These are phyloP conservation scores for Silene latifolia DNA, from an alignment of 148 eudicot species.

Conservation along the genomic window DNA sequence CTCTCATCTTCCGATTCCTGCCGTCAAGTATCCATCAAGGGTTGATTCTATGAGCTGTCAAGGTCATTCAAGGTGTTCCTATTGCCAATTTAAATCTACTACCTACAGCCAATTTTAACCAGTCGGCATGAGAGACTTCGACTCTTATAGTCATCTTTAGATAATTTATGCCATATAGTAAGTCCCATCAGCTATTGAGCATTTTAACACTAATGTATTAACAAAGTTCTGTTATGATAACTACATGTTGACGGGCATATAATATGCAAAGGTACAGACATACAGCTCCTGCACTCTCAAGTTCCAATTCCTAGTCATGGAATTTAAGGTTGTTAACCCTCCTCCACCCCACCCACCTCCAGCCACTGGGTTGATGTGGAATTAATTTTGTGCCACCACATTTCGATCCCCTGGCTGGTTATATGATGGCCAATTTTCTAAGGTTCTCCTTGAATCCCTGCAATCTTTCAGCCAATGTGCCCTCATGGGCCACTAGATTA, in stretches of 20 bases:
- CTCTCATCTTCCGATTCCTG: not conserved
- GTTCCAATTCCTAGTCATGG: not conserved
- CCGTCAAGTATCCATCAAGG: slow-evolving; percentile 6
- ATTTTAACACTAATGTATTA: not conserved
- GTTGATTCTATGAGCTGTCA: not conserved
- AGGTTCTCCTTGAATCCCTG: not conserved
- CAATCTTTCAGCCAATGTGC: not conserved
- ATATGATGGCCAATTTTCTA: not conserved
- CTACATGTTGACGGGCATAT: not conserved
- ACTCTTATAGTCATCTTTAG: not conserved
- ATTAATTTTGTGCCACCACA: not conserved
- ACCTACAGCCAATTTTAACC: slow-evolving; percentile 5
- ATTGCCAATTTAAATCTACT: not conserved
- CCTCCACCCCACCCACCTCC: not conserved
- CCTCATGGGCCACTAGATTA: slow-evolving; percentile 4
- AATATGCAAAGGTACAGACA: not conserved
- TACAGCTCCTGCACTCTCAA: not conserved
- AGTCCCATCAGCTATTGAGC: not conserved
- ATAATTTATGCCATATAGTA: not conserved
- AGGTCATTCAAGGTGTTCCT: not conserved
- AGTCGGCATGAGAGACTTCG: not conserved
- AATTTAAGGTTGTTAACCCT: not conserved
- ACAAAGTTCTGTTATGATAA: not conserved
- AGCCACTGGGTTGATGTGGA: not conserved
- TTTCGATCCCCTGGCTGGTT: not conserved